Evolutionary conservation across 495 filamentous ascomycete species (phyloP).

Genomic region (Cairneyella variabilis): DNA sequence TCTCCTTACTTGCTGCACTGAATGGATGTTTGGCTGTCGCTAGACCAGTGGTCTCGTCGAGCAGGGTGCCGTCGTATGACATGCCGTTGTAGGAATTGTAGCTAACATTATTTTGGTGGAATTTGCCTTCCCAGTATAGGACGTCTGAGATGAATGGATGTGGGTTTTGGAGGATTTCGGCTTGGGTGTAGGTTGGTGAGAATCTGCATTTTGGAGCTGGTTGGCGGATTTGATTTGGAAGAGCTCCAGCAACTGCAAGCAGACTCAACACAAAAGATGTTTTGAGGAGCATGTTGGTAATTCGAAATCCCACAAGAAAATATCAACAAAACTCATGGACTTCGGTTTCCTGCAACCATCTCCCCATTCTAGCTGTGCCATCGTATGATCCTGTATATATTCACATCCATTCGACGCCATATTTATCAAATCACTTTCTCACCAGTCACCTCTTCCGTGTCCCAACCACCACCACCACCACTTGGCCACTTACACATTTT

Average conservation of each 20-base stretch:
- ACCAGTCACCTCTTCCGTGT: too few species aligned
- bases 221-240: background rate
- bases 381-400: too few species aligned
- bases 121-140: slow-evolving; percentile 35
- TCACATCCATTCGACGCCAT: too few species aligned
- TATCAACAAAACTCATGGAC: too few species aligned
- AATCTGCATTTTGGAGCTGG: slow-evolving; percentile 27
- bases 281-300: background rate
- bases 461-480: too few species aligned
- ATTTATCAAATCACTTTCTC: too few species aligned
- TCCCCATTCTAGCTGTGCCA: too few species aligned
- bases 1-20: slow-evolving; percentile 37
- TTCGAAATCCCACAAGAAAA: too few species aligned
- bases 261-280: background rate
- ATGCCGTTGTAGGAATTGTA: slow-evolving; percentile 34
- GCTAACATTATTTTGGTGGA: slow-evolving; percentile 32
- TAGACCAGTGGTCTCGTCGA: slow-evolving; percentile 31
- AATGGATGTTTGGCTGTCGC: slow-evolving; percentile 31
- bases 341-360: too few species aligned
- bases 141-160: slow-evolving; percentile 27
- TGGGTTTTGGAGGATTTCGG: slow-evolving; percentile 26
- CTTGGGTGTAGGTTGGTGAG: slow-evolving; percentile 24
- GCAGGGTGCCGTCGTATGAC: slow-evolving; percentile 35
- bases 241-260: background rate
- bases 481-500: too few species aligned